Conservation (phyloP, 2,329 filamentous ascomycete species). For the Penicillium occitanis region DNA sequence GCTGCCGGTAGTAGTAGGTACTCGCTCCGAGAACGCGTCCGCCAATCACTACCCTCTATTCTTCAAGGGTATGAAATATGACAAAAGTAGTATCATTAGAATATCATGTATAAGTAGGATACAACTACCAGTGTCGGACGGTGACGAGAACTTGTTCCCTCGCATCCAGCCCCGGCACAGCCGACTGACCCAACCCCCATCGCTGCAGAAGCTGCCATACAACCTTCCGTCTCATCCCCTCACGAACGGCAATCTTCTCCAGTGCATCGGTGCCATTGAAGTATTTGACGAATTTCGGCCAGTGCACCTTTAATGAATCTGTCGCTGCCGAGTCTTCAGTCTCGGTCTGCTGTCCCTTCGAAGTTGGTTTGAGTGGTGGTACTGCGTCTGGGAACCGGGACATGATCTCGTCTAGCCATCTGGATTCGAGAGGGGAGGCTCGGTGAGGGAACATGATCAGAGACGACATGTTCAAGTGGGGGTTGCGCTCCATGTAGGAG, state of each 20-base stretch:
- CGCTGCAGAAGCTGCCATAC: slow-evolving; percentile 58
- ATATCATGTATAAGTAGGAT: neutral
- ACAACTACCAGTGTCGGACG: slow-evolving; percentile 66
- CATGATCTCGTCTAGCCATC: slow-evolving; percentile 59
- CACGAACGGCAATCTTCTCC: slow-evolving; percentile 80
- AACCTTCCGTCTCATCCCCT: slow-evolving; percentile 78
- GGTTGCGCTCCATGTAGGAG: slow-evolving; percentile 36
- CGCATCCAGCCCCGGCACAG: slow-evolving; percentile 33
- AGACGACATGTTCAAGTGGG: slow-evolving; percentile 52
- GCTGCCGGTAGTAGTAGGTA: neutral
- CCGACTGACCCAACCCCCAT: slow-evolving; percentile 59
- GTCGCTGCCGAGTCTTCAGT: slow-evolving; percentile 29
- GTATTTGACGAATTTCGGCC: slow-evolving; percentile 76
- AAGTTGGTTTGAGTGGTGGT: neutral
- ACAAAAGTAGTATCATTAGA: neutral
- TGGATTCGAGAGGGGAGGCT: slow-evolving; percentile 73
- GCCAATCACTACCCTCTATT: neutral
- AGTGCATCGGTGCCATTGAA: slow-evolving; percentile 83
- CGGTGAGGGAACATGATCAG: slow-evolving; percentile 76
- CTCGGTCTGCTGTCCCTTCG: slow-evolving; percentile 22
- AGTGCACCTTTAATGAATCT: slow-evolving; percentile 58
- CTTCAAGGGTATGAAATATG: neutral
- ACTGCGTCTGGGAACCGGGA: slow-evolving; percentile 36
- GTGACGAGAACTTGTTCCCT: slow-evolving; percentile 55
- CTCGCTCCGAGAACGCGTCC: neutral